Evolutionary conservation across 305 asterid genomes (phyloP).

Genomic region (Solanum chacoense): DNA sequence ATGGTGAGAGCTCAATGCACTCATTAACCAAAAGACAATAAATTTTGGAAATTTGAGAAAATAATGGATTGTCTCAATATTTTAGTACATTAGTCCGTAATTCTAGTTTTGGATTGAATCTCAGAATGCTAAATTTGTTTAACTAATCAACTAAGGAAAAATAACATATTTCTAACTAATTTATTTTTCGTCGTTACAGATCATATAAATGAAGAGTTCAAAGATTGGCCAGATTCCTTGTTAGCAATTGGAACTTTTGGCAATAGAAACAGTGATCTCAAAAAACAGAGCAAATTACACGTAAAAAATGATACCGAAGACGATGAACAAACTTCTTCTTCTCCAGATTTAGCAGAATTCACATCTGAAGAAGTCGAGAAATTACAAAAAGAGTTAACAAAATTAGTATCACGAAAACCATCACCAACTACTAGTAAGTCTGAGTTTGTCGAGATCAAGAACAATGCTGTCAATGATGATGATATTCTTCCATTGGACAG

Average conservation of each 20-base stretch:
- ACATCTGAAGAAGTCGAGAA: conserved; percentile 64
- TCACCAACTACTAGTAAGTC: background rate
- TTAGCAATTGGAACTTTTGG: conserved; percentile 83
- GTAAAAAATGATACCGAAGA: conserved; percentile 21
- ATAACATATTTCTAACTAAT: background rate
- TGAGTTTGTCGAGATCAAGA: background rate
- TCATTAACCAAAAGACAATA: too few species aligned
- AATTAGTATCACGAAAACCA: conserved; percentile 41
- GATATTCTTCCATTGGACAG: conserved; percentile 53
- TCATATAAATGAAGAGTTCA: conserved; percentile 38
- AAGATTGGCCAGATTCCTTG: conserved; percentile 60
- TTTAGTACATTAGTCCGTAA: background rate
- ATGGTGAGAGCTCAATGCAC: background rate
- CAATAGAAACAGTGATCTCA: conserved; percentile 21
- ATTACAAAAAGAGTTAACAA: conserved; percentile 52
- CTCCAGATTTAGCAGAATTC: conserved; percentile 74
- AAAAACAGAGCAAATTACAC: conserved; percentile 14
- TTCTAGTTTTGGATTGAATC: background rate
- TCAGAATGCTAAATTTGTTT: background rate
- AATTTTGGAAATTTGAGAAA: background rate
- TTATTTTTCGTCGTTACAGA: background rate
- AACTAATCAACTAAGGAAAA: background rate
- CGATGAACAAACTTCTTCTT: conserved; percentile 23
- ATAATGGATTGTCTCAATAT: background rate
- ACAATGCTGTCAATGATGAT: background rate